Evolutionary conservation across 2,329 filamentous ascomycete genomes (phyloP).

Genomic region (Scedosporium aurantiacum): DNA sequence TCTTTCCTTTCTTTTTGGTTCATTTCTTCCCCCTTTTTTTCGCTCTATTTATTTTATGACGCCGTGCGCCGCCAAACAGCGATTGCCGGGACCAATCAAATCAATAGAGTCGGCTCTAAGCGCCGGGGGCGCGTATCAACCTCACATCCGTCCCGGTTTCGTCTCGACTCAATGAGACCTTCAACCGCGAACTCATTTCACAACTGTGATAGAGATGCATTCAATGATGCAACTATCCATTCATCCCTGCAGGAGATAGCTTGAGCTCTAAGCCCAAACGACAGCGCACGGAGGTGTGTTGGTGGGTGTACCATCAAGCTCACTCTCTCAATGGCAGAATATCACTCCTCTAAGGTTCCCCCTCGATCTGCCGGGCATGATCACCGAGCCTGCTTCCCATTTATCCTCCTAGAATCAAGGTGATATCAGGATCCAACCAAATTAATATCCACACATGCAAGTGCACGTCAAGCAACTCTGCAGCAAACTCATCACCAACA

Average conservation of each 20-base stretch:
- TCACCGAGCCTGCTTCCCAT: background rate
- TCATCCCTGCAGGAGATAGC: background rate
- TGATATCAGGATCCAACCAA: background rate
- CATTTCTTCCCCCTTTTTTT: too few species aligned
- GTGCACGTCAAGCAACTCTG: background rate
- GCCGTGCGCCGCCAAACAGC: background rate
- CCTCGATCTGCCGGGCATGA: background rate
- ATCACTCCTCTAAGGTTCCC: background rate
- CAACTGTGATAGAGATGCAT: background rate
- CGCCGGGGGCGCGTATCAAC: conserved; percentile 1
- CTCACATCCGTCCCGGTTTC: background rate
- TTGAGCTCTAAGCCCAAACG: background rate
- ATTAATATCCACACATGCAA: background rate
- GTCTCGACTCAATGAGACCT: background rate
- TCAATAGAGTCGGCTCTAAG: background rate
- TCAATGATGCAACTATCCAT: background rate
- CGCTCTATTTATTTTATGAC: background rate
- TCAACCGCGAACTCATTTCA: conserved; percentile 1
- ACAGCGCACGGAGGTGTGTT: background rate
- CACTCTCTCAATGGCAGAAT: background rate
- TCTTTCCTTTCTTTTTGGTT: background rate
- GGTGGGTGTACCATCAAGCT: background rate
- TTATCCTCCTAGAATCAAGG: background rate
- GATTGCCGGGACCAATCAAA: conserved; percentile 6
- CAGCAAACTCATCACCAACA: background rate